Evolutionary conservation across 2,329 filamentous ascomycete species (phyloP).

Genomic region (Penicillium sp.): DNA sequence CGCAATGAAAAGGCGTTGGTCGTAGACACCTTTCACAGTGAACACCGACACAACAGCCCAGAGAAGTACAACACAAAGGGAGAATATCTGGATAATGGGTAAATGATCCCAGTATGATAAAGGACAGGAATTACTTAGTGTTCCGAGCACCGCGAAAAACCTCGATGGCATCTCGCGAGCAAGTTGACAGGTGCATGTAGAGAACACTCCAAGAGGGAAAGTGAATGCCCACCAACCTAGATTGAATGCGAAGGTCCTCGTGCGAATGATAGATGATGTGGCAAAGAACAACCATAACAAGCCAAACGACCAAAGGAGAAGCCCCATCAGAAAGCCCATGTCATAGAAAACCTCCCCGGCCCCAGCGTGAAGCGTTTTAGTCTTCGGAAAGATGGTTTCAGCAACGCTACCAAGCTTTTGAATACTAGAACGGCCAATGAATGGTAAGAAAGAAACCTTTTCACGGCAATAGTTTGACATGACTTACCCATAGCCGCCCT

Average conservation of each 20-base stretch:
- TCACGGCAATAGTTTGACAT: too few relatives aligned
- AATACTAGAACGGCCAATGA: conserved; percentile 49
- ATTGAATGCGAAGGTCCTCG: conserved; percentile 54
- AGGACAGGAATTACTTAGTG: too few relatives aligned
- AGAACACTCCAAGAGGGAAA: conserved; percentile 57
- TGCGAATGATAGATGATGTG: conserved; percentile 28
- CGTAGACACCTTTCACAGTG: too few relatives aligned
- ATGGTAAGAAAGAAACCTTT: too few relatives aligned
- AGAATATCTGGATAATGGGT: too few relatives aligned
- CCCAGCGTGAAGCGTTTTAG: conserved; percentile 19
- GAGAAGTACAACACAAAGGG: too few relatives aligned
- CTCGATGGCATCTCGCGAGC: conserved; percentile 52
- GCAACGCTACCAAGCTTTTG: conserved; percentile 51
- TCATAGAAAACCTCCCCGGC: conserved; percentile 30
- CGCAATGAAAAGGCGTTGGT: too few relatives aligned
- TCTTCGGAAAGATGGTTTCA: conserved; percentile 26
- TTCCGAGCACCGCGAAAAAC: conserved; percentile 58
- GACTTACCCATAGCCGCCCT: conserved; percentile 43
- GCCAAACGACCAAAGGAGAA: conserved; percentile 38
- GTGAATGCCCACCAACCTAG: conserved; percentile 62
- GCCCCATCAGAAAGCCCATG: conserved; percentile 30
- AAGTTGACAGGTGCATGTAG: conserved; percentile 40
- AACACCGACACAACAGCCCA: too few relatives aligned
- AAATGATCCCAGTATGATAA: too few relatives aligned
- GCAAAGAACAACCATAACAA: conserved; percentile 38